phyloP scores from a whole-genome alignment of 495 filamentous ascomycete genomes.

The Choiromyces venosus region DNA sequence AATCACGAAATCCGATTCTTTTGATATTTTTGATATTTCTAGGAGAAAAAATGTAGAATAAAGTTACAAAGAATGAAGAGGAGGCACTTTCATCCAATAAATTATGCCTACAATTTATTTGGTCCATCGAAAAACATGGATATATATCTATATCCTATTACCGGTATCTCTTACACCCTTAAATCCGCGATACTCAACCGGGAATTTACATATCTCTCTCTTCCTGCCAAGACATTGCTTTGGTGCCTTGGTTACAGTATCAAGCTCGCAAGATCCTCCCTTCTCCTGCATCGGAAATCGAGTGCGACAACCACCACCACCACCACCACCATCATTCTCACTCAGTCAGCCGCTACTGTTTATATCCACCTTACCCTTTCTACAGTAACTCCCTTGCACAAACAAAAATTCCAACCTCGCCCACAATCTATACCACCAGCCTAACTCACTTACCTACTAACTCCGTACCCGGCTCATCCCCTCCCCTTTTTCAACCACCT shows the following conservation, averaged over 20 bases:
- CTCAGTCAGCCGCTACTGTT: neutral
- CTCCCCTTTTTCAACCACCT: neutral
- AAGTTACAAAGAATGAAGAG: neutral
- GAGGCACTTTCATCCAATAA: neutral
- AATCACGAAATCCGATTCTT: too few relatives aligned
- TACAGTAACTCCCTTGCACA: neutral
- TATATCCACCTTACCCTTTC: neutral
- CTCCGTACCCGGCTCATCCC: constrained; percentile 1
- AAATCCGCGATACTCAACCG: neutral
- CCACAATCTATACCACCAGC: neutral
- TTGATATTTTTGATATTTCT: too few relatives aligned
- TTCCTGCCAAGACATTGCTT: neutral
- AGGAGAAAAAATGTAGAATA: too few relatives aligned
- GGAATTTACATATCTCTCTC: neutral
- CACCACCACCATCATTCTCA: neutral
- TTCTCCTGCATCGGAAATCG: neutral
- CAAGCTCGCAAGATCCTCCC: neutral
- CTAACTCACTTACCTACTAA: neutral
- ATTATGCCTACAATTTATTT: neutral
- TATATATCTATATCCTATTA: neutral
- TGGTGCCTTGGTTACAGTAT: neutral
- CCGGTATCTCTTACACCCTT: neutral
- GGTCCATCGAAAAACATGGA: neutral
- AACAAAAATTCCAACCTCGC: neutral
- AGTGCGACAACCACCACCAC: neutral